Evolutionary conservation across 441 rosid genomes (phyloP).

Genomic region (Erodium moschatum): DNA sequence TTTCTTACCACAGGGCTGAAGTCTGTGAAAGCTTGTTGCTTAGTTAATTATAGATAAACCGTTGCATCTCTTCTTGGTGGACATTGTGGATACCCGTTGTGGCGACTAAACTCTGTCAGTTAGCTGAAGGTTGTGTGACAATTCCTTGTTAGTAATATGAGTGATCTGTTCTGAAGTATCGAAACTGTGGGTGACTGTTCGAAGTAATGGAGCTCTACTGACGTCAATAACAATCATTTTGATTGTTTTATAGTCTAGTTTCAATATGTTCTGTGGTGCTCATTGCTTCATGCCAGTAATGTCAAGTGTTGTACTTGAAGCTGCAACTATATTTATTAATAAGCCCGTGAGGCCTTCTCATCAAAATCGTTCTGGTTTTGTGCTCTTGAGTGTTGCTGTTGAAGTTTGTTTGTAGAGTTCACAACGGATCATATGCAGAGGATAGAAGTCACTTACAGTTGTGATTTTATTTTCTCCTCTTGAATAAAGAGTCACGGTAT

Average conservation of each 20-base stretch:
- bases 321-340: constrained; percentile 37
- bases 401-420: constrained; percentile 27
- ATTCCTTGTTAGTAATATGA: constrained; percentile 31
- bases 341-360: constrained; percentile 41
- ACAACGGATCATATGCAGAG: constrained; percentile 28
- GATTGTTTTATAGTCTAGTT: constrained; percentile 23
- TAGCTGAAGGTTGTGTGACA: constrained; percentile 23
- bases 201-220: constrained; percentile 28
- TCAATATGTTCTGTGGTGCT: constrained; percentile 36
- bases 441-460: constrained; percentile 33
- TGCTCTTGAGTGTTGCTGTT: constrained; percentile 18
- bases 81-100: constrained; percentile 31
- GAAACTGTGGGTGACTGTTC: constrained; percentile 36
- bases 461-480: constrained; percentile 25
- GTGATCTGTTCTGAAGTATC: constrained; percentile 29
- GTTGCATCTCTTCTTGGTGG: constrained; percentile 27
- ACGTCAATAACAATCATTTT: constrained; percentile 26
- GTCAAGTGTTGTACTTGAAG: constrained; percentile 28
- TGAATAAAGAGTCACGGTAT: constrained; percentile 38
- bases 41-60: constrained; percentile 36
- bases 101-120: constrained; percentile 23
- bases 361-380: constrained; percentile 30
- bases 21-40: constrained; percentile 39
- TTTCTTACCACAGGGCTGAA: constrained; percentile 45
- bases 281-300: constrained; percentile 17